Conservation (phyloP, 176 grass and related monocot genomes). For the Musa itinerans region DNA sequence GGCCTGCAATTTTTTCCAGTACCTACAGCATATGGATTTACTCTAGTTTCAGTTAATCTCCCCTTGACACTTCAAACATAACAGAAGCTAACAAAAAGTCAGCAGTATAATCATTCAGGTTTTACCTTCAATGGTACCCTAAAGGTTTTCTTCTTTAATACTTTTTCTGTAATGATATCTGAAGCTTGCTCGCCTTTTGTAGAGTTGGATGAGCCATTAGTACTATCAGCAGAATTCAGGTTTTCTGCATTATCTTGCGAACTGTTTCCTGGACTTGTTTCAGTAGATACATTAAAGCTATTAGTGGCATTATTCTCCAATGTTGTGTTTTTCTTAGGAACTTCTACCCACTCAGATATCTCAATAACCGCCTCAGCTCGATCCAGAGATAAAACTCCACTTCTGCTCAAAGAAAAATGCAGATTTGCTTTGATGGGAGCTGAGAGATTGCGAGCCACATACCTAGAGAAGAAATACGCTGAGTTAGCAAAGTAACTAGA, state of each 20-base stretch:
- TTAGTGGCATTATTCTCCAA: conserved; percentile 51
- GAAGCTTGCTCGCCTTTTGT: conserved; percentile 34
- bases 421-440: conserved; percentile 95
- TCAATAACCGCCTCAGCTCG: conserved; percentile 90
- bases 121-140: conserved; percentile 92
- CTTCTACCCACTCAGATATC: conserved; percentile 97
- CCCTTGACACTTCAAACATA: neutral
- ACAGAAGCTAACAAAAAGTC: neutral
- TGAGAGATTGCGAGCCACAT: conserved; percentile 70
- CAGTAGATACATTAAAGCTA: conserved; percentile 40
- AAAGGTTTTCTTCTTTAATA: conserved; percentile 95
- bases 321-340: conserved; percentile 79
- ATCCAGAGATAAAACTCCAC: conserved; percentile 88
- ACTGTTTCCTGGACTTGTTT: conserved; percentile 41
- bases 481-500: neutral
- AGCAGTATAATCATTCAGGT: neutral
- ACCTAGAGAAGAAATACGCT: conserved; percentile 42
- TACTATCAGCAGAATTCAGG: conserved; percentile 32
- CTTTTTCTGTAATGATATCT: conserved; percentile 64
- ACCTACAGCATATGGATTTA: conserved; percentile 35
- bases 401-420: conserved; percentile 98
- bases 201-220: conserved; percentile 24
- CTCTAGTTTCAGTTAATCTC: neutral
- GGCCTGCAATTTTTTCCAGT: conserved; percentile 51
- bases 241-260: conserved; percentile 37